Base-by-base conservation (phyloP, 1,284 basidiomycete genomes). In the Ustilago sp. region DNA sequence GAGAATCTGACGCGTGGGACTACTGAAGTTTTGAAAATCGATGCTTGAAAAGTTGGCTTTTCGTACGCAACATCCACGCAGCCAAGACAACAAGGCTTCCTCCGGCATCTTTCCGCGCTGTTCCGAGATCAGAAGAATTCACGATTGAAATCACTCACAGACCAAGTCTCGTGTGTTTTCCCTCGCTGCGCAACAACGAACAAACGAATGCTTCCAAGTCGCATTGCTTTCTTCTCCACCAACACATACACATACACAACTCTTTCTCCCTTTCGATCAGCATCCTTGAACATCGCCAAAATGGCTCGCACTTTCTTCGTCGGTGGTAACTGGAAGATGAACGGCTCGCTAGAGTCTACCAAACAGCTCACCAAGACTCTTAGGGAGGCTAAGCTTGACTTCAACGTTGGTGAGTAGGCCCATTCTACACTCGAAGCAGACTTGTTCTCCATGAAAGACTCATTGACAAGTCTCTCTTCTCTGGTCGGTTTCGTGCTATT, bases 291-390 rank as follows among this genome's bases (percentile, higher is more conserved):
- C 13, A 41, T 38, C 17, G 59, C 35, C 60, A 79, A 51, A 54
- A 83, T 81, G 80, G 64, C 80, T 58, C 81, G 75, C 57, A 80
- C 76, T 70, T 80, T 82, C 76, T 83, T 82, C 64, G 80, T 82
- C 59, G 83, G 83, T 43, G 83, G 83, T 51, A 85, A 85, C 80
- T 85, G 82, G 82, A 85, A 86, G 80, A 86, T 86, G 84, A 86
- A 86, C 81, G 84, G 84, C 70, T 83, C 84, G 39, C 43, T 86
- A 45, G 77, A 82, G 61, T 81, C 83, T 52, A 79, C 63, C 71
- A 80, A 84, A 77, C 61, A 68, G 74, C 81, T 86, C 59, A 74
- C 84, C 47, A 56, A 79, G 53, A 74, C 77, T 50, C 74, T 86
- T 54, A 64, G 61, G 34, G 53, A 63, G 48, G 79, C 84, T 54